Conservation (phyloP, 306 rosid species). For the Argentina anserina region DNA sequence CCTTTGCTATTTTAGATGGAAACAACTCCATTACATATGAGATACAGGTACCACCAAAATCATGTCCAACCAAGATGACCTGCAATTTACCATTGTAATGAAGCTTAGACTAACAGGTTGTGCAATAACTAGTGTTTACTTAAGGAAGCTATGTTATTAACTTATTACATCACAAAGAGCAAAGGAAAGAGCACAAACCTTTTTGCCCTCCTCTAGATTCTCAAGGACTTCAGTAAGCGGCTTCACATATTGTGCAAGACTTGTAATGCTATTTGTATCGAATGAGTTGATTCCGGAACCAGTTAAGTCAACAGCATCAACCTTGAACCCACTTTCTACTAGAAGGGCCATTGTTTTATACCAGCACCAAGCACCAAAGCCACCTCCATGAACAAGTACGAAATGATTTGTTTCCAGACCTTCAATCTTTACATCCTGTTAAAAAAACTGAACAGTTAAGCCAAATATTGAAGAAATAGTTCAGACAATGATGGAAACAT, state of each 20-base stretch:
- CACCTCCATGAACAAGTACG: constrained; percentile 82
- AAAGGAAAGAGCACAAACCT: constrained; percentile 38
- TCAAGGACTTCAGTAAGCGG: constrained; percentile 62
- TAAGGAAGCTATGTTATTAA: neutral
- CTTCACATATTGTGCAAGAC: constrained; percentile 64
- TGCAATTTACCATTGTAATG: constrained; percentile 12
- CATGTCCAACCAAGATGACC: constrained; percentile 87
- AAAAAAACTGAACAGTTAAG: neutral
- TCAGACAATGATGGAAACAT: neutral
- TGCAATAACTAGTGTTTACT: neutral
- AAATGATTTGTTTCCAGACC: constrained; percentile 65
- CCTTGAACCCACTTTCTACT: constrained; percentile 70
- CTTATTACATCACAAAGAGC: neutral
- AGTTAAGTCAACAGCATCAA: constrained; percentile 67
- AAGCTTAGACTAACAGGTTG: neutral
- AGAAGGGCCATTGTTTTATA: constrained; percentile 76
- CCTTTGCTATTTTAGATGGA: constrained; percentile 65
- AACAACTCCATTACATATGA: constrained; percentile 71
- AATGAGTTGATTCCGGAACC: constrained; percentile 70
- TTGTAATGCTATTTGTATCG: constrained; percentile 55
- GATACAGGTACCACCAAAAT: constrained; percentile 79
- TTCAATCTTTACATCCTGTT: constrained; percentile 50
- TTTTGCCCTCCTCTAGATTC: constrained; percentile 52
- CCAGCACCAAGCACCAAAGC: constrained; percentile 95
- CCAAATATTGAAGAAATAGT: neutral